Evolutionary conservation across 257 asterid species (phyloP).

Genomic region (Nicotiana attenuata): DNA sequence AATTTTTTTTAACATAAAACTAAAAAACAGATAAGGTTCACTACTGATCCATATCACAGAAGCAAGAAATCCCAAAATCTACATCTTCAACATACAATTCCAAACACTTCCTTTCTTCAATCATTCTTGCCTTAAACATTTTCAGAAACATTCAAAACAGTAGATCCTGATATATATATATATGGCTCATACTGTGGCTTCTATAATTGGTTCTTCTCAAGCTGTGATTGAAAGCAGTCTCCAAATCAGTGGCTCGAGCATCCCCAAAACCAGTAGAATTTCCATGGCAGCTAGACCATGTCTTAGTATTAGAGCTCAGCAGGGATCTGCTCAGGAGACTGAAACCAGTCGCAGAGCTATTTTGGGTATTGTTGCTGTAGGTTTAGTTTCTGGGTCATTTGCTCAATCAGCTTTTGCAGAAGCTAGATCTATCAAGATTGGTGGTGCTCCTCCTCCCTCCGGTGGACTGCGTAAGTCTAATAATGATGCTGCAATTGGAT

Average conservation of each 20-base stretch:
- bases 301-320: slow-evolving; percentile 59
- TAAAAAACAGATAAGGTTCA: slow-evolving; percentile 38
- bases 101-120: neutral
- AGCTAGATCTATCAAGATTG: slow-evolving; percentile 72
- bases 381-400: slow-evolving; percentile 52
- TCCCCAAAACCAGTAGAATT: slow-evolving; percentile 32
- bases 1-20: neutral
- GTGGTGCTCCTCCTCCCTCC: slow-evolving; percentile 84
- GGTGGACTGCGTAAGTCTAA: slow-evolving; percentile 84
- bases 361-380: slow-evolving; percentile 75
- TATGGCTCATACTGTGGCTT: slow-evolving; percentile 70
- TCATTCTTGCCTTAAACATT: neutral
- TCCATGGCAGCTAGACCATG: slow-evolving; percentile 33
- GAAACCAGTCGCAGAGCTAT: slow-evolving; percentile 80
- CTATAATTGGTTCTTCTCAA: slow-evolving; percentile 76
- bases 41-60: neutral
- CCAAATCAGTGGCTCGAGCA: slow-evolving; percentile 40
- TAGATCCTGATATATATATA: too few species aligned
- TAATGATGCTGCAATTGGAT: neutral
- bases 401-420: slow-evolving; percentile 80
- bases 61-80: slow-evolving; percentile 29
- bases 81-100: slow-evolving; percentile 1
- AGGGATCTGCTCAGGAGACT: slow-evolving; percentile 39
- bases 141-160: neutral
- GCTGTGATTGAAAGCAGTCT: slow-evolving; percentile 55